Conservation (phyloP, 768 basidiomycete genomes). For the Tremella fuciformis region DNA sequence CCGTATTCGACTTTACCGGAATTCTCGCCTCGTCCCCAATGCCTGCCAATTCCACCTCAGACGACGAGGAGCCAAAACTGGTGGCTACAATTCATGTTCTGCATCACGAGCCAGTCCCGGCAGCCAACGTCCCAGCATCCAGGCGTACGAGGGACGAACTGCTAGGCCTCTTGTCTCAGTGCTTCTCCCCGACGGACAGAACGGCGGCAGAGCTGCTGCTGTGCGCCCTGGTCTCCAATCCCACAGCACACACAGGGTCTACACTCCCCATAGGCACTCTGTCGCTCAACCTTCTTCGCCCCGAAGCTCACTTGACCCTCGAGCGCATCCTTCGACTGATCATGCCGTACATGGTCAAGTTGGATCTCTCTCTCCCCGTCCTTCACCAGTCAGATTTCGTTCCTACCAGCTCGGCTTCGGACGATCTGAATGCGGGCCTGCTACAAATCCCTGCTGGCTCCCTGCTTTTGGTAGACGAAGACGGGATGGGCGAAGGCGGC, state of each 20-base stretch:
- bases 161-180: slow-evolving; percentile 32
- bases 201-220: slow-evolving; percentile 40
- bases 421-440: slow-evolving; percentile 39
- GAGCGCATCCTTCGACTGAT: slow-evolving; percentile 15
- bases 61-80: slow-evolving; percentile 16
- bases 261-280: slow-evolving; percentile 43
- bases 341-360: slow-evolving; percentile 24
- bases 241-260: slow-evolving; percentile 29
- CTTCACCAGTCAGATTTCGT: slow-evolving; percentile 30
- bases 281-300: slow-evolving; percentile 37
- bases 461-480: slow-evolving; percentile 42
- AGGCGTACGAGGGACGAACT: slow-evolving; percentile 19
- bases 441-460: slow-evolving; percentile 45
- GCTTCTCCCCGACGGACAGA: slow-evolving; percentile 36
- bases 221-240: slow-evolving; percentile 36
- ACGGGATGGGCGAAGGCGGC: slow-evolving; percentile 45
- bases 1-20: slow-evolving; percentile 41
- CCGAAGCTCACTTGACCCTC: background rate
- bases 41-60: slow-evolving; percentile 24
- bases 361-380: slow-evolving; percentile 34
- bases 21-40: slow-evolving; percentile 40
- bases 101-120: background rate
- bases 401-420: slow-evolving; percentile 21
- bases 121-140: background rate
- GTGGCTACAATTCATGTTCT: slow-evolving; percentile 48